Conservation (phyloP, 306 rosid genomes). For the Chamaecrista fasciculata region DNA sequence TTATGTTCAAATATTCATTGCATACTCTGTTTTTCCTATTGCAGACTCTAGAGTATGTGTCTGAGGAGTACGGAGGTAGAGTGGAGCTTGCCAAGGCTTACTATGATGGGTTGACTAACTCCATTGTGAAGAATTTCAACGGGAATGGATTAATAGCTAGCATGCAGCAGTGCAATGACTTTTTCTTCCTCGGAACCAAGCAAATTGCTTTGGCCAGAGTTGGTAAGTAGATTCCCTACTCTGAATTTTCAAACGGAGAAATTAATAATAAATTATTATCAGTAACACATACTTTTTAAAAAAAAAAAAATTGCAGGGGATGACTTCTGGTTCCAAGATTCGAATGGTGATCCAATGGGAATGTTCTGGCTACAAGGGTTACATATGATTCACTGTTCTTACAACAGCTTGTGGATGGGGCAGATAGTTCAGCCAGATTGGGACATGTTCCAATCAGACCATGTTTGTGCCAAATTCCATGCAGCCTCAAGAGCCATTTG, state of each 20-base stretch:
- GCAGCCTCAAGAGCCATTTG: conserved; percentile 89
- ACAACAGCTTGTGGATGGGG: conserved; percentile 96
- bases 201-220: conserved; percentile 76
- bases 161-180: conserved; percentile 97
- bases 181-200: conserved; percentile 81
- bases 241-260: no score
- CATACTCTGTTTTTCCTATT: neutral
- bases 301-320: conserved; percentile 81
- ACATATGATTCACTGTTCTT: conserved; percentile 92
- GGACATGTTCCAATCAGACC: conserved; percentile 98
- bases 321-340: conserved; percentile 96
- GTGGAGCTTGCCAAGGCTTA: conserved; percentile 83
- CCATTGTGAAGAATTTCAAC: conserved; percentile 66
- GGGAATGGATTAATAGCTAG: conserved; percentile 84
- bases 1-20: neutral
- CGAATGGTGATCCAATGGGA: conserved; percentile 97
- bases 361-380: conserved; percentile 84
- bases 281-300: no score
- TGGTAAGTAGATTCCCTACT: conserved; percentile 43
- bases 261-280: no score
- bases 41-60: conserved; percentile 69
- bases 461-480: conserved; percentile 74
- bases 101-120: conserved; percentile 62
- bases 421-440: conserved; percentile 90
- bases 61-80: conserved; percentile 80